phyloP scores from a whole-genome alignment of 805 yeast genomes.

The Starmerella apis region DNA sequence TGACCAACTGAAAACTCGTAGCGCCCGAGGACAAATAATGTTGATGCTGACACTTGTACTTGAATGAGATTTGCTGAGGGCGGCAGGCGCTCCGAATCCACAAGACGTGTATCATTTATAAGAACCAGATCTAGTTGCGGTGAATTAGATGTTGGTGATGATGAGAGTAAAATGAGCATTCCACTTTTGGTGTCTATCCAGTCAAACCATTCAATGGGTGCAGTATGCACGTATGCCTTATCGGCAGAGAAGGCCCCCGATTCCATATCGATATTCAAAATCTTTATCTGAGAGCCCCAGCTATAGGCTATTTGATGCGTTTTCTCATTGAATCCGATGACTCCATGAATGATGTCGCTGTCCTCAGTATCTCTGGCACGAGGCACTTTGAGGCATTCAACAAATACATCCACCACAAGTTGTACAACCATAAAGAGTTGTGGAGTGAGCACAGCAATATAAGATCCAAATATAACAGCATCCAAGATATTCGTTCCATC shows the following conservation, averaged over 20 bases:
- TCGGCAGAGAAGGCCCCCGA: conserved; percentile 28
- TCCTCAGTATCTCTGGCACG: conserved; percentile 11
- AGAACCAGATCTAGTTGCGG: conserved; percentile 36
- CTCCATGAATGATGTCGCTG: conserved; percentile 24
- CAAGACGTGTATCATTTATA: conserved; percentile 40
- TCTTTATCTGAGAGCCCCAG: conserved; percentile 52
- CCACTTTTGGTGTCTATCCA: conserved; percentile 38
- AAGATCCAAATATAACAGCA: background rate
- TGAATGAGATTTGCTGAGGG: conserved; percentile 24
- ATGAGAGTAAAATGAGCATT: conserved; percentile 28
- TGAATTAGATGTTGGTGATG: conserved; percentile 36
- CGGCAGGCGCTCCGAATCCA: conserved; percentile 71
- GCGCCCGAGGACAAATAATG: conserved; percentile 44
- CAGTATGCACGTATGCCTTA: conserved; percentile 39
- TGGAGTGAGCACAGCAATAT: conserved; percentile 10
- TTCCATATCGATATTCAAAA: conserved; percentile 30
- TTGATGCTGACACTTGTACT: conserved; percentile 36
- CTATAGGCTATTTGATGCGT: conserved; percentile 51
- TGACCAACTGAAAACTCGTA: conserved; percentile 49
- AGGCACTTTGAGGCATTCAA: conserved; percentile 14
- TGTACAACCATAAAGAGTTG: conserved; percentile 5
- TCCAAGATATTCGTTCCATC: conserved; percentile 10
- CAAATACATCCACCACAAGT: background rate
- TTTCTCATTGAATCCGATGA: conserved; percentile 48
- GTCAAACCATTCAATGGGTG: conserved; percentile 43